Percentiles rank a stretch among this genome's conserved stretches.
Evolutionary conservation across 306 rosid species (phyloP).

Genomic region (Dalbergia oliveri): DNA sequence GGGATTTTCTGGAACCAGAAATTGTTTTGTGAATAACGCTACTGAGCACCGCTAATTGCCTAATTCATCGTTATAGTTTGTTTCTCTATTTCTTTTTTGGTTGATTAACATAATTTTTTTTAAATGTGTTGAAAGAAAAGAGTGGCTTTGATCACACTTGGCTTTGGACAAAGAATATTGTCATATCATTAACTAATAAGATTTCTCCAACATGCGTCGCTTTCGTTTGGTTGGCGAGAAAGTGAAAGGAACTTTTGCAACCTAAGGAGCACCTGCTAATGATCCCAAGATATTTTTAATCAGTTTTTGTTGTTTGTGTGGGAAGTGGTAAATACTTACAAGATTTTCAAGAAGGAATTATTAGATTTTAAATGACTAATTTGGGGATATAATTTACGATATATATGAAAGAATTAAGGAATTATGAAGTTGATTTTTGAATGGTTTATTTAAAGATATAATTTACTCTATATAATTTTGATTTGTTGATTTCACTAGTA

Average conservation of each 20-base stretch:
- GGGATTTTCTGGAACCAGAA: constrained; percentile 14
- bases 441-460: too few relatives aligned
- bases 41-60: not conserved
- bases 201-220: constrained; percentile 50
- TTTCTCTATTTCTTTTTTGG: not conserved
- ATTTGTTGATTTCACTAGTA: too few relatives aligned
- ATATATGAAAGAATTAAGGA: too few relatives aligned
- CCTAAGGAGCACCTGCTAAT: constrained; percentile 26
- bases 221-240: constrained; percentile 60
- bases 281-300: constrained; percentile 37
- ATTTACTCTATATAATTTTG: too few relatives aligned
- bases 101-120: not conserved
- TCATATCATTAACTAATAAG: constrained; percentile 26
- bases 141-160: not conserved
- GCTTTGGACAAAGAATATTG: constrained; percentile 3
- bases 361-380: too few relatives aligned
- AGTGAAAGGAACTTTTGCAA: constrained; percentile 46
- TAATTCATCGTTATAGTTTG: not conserved
- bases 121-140: not conserved
- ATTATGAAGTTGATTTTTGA: too few relatives aligned
- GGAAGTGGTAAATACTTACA: too few relatives aligned
- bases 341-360: too few relatives aligned
- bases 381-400: too few relatives aligned
- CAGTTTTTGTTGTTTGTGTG: too few relatives aligned
- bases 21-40: constrained; percentile 5